Evolutionary conservation across 176 grass and related monocot species (phyloP), one percentile per base, ranked within the genome.

Genomic region (Oryza meyeriana): DNA sequence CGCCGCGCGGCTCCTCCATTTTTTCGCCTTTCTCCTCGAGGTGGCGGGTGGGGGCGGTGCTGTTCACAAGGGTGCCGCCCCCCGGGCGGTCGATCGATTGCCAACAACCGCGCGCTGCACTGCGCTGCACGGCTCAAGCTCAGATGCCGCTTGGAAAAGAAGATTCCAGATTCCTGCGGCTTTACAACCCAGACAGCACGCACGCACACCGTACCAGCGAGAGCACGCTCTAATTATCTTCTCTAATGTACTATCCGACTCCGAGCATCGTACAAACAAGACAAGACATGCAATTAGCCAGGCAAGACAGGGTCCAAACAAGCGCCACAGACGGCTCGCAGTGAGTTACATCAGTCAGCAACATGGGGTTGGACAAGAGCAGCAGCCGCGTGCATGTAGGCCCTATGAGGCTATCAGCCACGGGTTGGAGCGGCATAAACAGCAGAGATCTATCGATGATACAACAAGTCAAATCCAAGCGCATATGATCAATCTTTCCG

Each of bases 401-500:
- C 20, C 55, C 5, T 55, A 7, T 7, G 38, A n/a, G n/a, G 7
- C 14, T 47, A 47, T 47, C 2, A 59, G 55, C 55, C 8, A 59
- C 22, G 50, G 50, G 50, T 0, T 55, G 18, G 50, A 22, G 50
- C 18, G 55, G 55, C 55, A 59, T 59, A 57, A 10, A 25, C 22
- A 24, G 22, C 20, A 25, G 55, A 18, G 50, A 55, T 55, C 18
- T 6, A 59, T 59, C 22, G 55, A 59, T 59, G 52, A 28, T 31
- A 32, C 40, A 48, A 5, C 8, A 2, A 5, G 44, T 50, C 71
- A 74, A 31, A 74, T 74, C 71, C 71, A 52, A 74, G 71, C 71
- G 17, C 71, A 52, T 74, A n/a, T 50, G 71, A 74, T 50, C 71
- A 12, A 50, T 74, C 62, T 66, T 52, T 26, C 42, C 29, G 63